Base-by-base conservation (phyloP, 2,329 filamentous ascomycete genomes). In the Talaromyces pinophilus region DNA sequence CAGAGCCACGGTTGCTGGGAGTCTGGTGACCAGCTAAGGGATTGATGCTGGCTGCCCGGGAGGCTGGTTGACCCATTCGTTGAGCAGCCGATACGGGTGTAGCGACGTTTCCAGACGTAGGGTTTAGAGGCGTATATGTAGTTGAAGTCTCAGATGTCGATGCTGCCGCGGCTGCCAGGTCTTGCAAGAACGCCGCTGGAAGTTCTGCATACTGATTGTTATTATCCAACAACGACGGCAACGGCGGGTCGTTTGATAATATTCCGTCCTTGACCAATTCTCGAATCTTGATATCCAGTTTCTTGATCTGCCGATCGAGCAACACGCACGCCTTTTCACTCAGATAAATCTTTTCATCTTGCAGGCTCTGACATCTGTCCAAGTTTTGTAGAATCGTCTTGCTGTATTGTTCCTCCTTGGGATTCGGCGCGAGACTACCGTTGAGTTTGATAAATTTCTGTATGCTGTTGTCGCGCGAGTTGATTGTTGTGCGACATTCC, bases 381-480 rank as follows among this genome's bases (percentile, higher is more conserved):
- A 85, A 85, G 69, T 86, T 85, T 68, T 87, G 81, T 63, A 83
- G 74, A 60, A 89, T 84, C 8, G 80, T 78, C 70, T 86, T 87
- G 63, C 80, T 81, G 72, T 88, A 88, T 5, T 83, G 80, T 63
- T 87, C 86, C 73, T 90, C 87, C 71, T 89, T 89, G 0, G 87
- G 86, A 68, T 90, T 88, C 40, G 84, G 82, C 1, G 85, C 80
- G 54, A 88, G 80, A 71, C 86, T 85, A 64, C 87, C 87, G 69
- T 89, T 87, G 10, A 85, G 71, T 70, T 87, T 88, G 73, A 89
- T 84, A 76, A 87, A 88, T 72, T 88, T 89, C 71, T 90, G 87
- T n/a, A 90, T 79, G 65, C 84, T 86, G 63, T 76, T 79, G 70
- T 90, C 87, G 55, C 86, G 85, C 40, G 83, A 82, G 67, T 82